Conservation (phyloP, 148 eudicot species). For the Mesembryanthemum crystallinum region DNA sequence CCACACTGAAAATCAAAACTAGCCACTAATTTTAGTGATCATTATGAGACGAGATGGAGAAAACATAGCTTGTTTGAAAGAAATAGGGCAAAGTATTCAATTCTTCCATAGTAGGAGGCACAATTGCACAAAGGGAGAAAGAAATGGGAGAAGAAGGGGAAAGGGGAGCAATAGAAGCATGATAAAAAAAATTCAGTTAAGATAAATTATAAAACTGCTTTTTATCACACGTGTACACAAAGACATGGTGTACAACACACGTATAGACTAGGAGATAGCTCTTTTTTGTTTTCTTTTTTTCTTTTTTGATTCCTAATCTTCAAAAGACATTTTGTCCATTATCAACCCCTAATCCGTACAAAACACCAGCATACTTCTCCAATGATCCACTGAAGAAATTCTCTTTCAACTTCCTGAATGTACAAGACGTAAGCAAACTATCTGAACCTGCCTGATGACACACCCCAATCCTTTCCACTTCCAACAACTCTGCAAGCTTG, state of each 20-base stretch:
- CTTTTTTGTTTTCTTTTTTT: not conserved
- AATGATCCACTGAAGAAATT: slow-evolving; percentile 39
- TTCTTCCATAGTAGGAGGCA: not conserved
- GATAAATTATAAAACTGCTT: slow-evolving; percentile 21
- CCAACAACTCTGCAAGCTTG: slow-evolving; percentile 42
- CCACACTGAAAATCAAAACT: not conserved
- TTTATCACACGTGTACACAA: slow-evolving; percentile 23
- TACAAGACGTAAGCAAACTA: slow-evolving; percentile 49
- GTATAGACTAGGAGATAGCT: not conserved
- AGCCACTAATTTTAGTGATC: not conserved
- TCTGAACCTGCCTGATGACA: slow-evolving; percentile 52
- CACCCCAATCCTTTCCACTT: slow-evolving; percentile 43
- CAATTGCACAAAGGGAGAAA: slow-evolving; percentile 6
- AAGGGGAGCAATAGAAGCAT: not conserved
- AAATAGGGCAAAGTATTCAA: not conserved
- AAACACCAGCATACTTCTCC: slow-evolving; percentile 50
- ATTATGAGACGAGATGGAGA: not conserved
- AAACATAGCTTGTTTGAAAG: not conserved
- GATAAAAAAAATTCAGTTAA: slow-evolving; percentile 13
- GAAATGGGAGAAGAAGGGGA: not conserved
- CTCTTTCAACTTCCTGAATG: slow-evolving; percentile 47
- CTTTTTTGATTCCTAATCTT: slow-evolving; percentile 18
- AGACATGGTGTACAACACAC: slow-evolving; percentile 19
- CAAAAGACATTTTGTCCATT: slow-evolving; percentile 28
- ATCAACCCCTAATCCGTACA: slow-evolving; percentile 46